A percentile compares a stretch with the other conserved stretches of the same genome.
These are phyloP conservation scores for Escovopsis sp. DNA, from an alignment of 2,329 filamentous ascomycete species.

Conservation along the genomic window DNA sequence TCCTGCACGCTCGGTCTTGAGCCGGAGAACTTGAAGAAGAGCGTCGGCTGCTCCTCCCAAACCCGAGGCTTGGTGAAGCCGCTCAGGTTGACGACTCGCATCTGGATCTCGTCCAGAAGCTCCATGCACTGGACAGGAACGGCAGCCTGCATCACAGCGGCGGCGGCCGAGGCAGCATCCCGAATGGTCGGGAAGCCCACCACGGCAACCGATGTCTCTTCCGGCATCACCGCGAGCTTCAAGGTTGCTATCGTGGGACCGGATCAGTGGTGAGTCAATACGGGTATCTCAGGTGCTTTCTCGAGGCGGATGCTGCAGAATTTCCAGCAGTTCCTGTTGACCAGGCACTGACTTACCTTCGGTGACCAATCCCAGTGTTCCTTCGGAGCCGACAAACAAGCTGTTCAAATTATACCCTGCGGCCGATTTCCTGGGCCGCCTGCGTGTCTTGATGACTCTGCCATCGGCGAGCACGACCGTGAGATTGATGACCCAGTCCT, in stretches of 20 bases:
- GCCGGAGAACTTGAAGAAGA: conserved; percentile 79
- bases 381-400: conserved; percentile 68
- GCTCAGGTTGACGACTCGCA: conserved; percentile 65
- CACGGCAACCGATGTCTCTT: conserved; percentile 63
- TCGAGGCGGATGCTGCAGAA: background rate
- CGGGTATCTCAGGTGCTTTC: background rate
- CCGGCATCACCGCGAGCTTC: conserved; percentile 62
- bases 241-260: conserved; percentile 40
- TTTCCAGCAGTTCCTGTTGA: background rate
- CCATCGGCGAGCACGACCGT: conserved; percentile 70
- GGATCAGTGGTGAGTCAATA: background rate
- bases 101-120: conserved; percentile 80
- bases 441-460: conserved; percentile 61
- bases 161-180: conserved; percentile 59
- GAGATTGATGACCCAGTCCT: conserved; percentile 72
- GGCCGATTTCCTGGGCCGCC: conserved; percentile 64
- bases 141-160: conserved; percentile 59
- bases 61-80: conserved; percentile 51
- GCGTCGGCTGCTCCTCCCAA: conserved; percentile 62
- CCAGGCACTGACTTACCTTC: conserved; percentile 32
- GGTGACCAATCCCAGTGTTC: conserved; percentile 66
- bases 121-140: conserved; percentile 66
- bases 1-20: conserved; percentile 65
- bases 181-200: conserved; percentile 66
- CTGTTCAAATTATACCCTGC: conserved; percentile 73